phyloP scores from a whole-genome alignment of 1,284 basidiomycete species.

The Cryptococcus deneoformans region DNA sequence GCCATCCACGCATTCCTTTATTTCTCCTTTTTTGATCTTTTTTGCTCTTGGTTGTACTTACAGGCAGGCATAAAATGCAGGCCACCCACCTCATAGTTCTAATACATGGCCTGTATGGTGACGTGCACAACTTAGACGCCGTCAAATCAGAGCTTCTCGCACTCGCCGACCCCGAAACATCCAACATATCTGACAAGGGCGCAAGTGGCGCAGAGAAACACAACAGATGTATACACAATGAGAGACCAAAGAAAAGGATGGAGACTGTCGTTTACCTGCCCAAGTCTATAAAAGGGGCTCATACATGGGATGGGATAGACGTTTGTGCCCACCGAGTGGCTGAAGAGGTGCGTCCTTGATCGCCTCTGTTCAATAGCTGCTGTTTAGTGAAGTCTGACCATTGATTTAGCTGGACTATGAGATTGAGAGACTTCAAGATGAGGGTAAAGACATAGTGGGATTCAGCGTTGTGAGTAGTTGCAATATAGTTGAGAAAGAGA shows the following conservation, averaged over 20 bases:
- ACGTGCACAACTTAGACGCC: conserved; percentile 32
- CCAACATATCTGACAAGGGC: not conserved
- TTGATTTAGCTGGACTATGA: conserved; percentile 31
- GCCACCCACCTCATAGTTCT: conserved; percentile 42
- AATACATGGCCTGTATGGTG: conserved; percentile 48
- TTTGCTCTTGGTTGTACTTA: not conserved
- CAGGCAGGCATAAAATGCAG: not conserved
- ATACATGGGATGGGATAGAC: conserved; percentile 50
- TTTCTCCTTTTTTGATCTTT: not conserved
- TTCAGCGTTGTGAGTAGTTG: conserved; percentile 38
- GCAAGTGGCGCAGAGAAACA: not conserved
- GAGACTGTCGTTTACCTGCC: conserved; percentile 27
- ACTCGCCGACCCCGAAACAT: conserved; percentile 1
- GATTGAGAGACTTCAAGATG: conserved; percentile 33
- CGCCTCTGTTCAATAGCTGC: not conserved
- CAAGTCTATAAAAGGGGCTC: conserved; percentile 28
- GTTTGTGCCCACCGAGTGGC: conserved; percentile 41
- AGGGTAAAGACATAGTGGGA: conserved; percentile 26
- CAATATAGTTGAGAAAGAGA: not conserved
- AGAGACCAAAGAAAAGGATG: not conserved
- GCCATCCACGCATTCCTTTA: not conserved
- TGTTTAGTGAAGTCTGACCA: not conserved
- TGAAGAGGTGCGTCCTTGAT: conserved; percentile 27
- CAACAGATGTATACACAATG: not conserved
- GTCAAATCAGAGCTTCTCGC: conserved; percentile 32